These are phyloP conservation scores for Aspergillus fumigatus DNA, from an alignment of 2,329 filamentous ascomycete species.

Conservation along the genomic window DNA sequence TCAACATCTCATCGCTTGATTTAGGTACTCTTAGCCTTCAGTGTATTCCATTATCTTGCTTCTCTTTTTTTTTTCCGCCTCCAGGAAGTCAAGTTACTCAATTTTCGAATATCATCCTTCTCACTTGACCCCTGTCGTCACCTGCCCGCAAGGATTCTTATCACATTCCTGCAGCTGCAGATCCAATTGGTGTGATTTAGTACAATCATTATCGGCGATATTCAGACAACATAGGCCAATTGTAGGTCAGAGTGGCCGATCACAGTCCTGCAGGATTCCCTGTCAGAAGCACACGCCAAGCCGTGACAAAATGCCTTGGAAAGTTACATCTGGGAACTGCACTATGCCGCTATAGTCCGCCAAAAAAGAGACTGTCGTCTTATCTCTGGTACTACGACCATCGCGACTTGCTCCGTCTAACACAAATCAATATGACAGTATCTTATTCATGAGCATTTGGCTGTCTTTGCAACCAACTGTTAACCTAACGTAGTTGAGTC, in stretches of 20 bases:
- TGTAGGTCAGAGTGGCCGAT: not conserved
- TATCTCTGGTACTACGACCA: not conserved
- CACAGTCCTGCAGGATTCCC: constrained; percentile 6
- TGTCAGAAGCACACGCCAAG: constrained; percentile 1
- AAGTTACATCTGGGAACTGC: not conserved
- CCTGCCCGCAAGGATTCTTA: constrained; percentile 8
- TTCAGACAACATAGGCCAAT: constrained; percentile 1
- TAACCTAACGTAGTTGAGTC: not conserved
- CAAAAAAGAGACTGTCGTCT: not conserved
- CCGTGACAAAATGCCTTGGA: not conserved
- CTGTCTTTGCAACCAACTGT: not conserved
- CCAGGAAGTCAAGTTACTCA: not conserved
- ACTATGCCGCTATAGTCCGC: not conserved
- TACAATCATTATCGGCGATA: not conserved
- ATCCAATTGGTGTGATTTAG: constrained; percentile 3
- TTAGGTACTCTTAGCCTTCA: not conserved
- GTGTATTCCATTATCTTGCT: not conserved
- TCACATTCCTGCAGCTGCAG: constrained; percentile 17
- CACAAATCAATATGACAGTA: no score
- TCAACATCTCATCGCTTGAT: not conserved
- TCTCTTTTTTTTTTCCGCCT: not conserved
- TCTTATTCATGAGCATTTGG: not conserved
- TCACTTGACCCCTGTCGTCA: not conserved
- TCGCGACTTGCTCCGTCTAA: not conserved
- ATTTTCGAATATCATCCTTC: not conserved